Evolutionary conservation across 2,329 filamentous ascomycete species (phyloP).

Genomic region (Verticillium dahliae): DNA sequence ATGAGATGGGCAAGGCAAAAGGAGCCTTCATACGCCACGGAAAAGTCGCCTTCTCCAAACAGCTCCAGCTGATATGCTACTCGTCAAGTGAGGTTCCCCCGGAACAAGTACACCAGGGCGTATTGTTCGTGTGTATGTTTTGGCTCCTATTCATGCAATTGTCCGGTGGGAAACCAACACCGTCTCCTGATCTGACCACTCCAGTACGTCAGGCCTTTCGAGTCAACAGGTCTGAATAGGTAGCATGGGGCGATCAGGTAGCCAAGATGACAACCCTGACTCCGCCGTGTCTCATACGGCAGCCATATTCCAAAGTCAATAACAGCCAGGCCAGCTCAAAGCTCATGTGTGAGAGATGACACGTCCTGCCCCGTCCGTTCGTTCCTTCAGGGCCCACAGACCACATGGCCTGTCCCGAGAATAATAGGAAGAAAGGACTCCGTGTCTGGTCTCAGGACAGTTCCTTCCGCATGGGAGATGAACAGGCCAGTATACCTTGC

Average conservation of each 20-base stretch:
- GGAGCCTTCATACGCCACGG: too few species aligned
- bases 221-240: background rate
- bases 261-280: background rate
- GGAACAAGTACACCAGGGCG: background rate
- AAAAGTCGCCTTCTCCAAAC: too few species aligned
- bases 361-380: too few species aligned
- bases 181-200: background rate
- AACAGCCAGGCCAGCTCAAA: too few species aligned
- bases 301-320: too few species aligned
- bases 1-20: too few species aligned
- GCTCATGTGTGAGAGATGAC: too few species aligned
- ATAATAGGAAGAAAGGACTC: background rate
- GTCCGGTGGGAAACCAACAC: background rate
- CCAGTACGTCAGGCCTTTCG: background rate
- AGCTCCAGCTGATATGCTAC: too few species aligned
- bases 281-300: background rate
- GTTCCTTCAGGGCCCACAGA: background rate
- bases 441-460: background rate
- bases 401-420: background rate
- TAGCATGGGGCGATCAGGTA: background rate
- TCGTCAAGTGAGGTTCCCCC: too few species aligned
- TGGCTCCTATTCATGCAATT: constrained; percentile 1
- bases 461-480: background rate
- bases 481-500: background rate
- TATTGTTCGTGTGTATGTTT: background rate